Evolutionary conservation across 352 stramenopile species (phyloP).

Genomic region (Phytophthora crassamura): DNA sequence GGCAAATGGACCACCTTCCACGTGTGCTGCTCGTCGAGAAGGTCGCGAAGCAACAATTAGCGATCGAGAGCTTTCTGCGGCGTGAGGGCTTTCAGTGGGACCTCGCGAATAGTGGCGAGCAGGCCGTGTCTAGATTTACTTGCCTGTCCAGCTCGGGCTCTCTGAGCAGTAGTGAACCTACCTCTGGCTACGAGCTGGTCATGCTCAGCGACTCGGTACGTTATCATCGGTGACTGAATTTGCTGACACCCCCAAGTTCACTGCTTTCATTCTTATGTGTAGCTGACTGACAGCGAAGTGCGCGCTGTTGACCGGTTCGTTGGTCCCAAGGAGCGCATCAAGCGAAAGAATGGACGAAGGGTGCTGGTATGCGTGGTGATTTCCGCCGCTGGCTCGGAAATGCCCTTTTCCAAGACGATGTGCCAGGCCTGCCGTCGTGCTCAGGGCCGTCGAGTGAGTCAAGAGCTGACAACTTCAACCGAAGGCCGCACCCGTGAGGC

Average conservation of each 20-base stretch:
- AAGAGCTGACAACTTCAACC: slow-evolving; percentile 24
- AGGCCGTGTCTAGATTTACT: slow-evolving; percentile 59
- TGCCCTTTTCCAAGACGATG: slow-evolving; percentile 60
- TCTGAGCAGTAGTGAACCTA: slow-evolving; percentile 1
- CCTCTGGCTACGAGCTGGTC: slow-evolving; percentile 53
- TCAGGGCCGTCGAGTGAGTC: slow-evolving; percentile 59
- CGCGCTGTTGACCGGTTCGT: slow-evolving; percentile 60
- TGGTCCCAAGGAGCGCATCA: slow-evolving; percentile 44
- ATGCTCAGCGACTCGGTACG: slow-evolving; percentile 65
- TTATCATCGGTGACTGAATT: not conserved
- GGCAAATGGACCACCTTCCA: slow-evolving; percentile 62
- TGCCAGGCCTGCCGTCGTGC: slow-evolving; percentile 53
- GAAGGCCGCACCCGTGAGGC: slow-evolving; percentile 13
- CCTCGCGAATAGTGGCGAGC: slow-evolving; percentile 62
- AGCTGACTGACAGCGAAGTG: slow-evolving; percentile 62
- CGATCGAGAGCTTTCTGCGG: slow-evolving; percentile 61
- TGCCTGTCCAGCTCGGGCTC: slow-evolving; percentile 27
- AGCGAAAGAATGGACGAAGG: slow-evolving; percentile 12
- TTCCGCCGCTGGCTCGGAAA: slow-evolving; percentile 36
- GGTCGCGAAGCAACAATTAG: slow-evolving; percentile 60
- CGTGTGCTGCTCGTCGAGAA: slow-evolving; percentile 69
- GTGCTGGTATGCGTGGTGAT: slow-evolving; percentile 63
- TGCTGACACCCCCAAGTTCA: not conserved
- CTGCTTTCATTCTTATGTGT: not conserved
- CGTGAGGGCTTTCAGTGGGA: slow-evolving; percentile 79